These are phyloP conservation scores for Plasmodium gallinaceum DNA, from an alignment of 169 alveolate genomes.

Conservation along the genomic window DNA sequence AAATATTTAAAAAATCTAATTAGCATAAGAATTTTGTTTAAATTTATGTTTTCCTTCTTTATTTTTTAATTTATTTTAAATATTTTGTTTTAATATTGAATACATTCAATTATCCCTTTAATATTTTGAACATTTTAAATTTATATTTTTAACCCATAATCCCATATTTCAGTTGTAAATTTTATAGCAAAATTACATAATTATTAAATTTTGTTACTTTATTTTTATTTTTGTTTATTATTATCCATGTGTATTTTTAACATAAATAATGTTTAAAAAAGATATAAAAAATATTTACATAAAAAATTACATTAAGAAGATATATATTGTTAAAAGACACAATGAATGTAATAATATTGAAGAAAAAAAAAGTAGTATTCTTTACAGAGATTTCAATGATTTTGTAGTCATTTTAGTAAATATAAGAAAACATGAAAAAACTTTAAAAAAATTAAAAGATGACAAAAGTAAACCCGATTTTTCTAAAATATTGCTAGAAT, in stretches of 20 bases:
- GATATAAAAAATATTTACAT: conserved; percentile 47
- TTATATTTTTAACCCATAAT: neutral
- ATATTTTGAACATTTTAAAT: conserved; percentile 5
- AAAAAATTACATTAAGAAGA: conserved; percentile 40
- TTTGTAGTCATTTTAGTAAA: conserved; percentile 43
- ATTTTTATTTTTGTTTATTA: neutral
- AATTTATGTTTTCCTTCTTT: neutral
- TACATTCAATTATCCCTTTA: neutral
- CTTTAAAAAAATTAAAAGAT: conserved; percentile 38
- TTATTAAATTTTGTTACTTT: neutral
- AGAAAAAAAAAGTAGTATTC: conserved; percentile 54
- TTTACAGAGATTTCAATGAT: conserved; percentile 40
- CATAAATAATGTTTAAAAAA: conserved; percentile 55
- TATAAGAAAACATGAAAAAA: conserved; percentile 64
- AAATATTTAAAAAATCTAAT: neutral
- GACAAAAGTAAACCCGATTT: conserved; percentile 1
- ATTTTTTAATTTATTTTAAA: neutral
- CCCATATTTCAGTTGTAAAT: neutral
- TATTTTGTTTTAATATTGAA: neutral
- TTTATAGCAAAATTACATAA: neutral
- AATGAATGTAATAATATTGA: conserved; percentile 33
- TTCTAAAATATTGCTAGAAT: conserved; percentile 33
- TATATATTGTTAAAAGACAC: conserved; percentile 58
- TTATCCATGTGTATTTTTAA: conserved; percentile 4
- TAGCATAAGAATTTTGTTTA: conserved; percentile 22